Conservation (phyloP, 2,329 filamentous ascomycete species). For the Sporothrix inflata region DNA sequence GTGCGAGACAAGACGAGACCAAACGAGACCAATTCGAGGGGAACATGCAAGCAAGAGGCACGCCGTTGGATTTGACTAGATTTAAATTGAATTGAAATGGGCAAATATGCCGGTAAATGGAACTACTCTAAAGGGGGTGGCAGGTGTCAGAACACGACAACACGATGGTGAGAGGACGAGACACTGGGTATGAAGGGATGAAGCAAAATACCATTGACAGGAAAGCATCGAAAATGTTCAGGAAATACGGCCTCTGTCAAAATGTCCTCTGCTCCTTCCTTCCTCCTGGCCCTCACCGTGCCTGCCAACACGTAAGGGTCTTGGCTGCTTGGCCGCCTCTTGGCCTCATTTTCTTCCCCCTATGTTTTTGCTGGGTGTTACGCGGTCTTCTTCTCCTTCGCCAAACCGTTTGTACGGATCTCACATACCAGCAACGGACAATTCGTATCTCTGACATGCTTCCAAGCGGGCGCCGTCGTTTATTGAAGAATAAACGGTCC, state of each 20-base stretch:
- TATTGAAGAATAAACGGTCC: constrained; percentile 11
- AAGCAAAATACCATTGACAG: background rate
- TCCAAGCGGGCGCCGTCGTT: background rate
- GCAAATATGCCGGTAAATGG: constrained; percentile 4
- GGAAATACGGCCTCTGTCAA: background rate
- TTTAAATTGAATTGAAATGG: background rate
- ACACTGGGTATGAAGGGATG: background rate
- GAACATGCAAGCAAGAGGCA: background rate
- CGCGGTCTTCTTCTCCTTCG: background rate
- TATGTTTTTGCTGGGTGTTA: background rate
- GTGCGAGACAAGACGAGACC: background rate
- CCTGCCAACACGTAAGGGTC: background rate
- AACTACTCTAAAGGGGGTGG: background rate
- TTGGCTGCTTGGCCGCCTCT: constrained; percentile 9
- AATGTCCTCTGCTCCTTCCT: background rate
- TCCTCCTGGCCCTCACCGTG: background rate
- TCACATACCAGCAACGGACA: background rate
- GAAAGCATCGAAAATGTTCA: background rate
- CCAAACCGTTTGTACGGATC: background rate
- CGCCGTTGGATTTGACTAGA: background rate
- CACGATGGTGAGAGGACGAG: background rate
- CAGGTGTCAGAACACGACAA: background rate
- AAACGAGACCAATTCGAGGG: background rate
- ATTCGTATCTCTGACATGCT: background rate
- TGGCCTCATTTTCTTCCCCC: constrained; percentile 10